Conservation (phyloP, 495 filamentous ascomycete species). For the Xylaria curta region DNA sequence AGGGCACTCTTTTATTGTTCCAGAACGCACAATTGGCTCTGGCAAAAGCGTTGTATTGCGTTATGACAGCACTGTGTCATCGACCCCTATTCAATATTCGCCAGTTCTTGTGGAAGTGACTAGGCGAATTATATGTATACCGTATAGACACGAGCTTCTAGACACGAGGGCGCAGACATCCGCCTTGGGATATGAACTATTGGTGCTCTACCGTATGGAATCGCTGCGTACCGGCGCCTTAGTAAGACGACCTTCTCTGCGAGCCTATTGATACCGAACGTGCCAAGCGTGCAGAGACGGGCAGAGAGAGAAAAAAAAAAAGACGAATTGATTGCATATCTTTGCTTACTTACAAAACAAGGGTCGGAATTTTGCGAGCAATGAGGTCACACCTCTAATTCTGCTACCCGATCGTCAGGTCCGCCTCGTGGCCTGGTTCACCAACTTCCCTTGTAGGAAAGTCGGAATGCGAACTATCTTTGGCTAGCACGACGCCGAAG, state of each 20-base stretch:
- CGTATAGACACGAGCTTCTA: neutral
- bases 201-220: neutral
- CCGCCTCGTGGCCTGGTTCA: slow-evolving; percentile 17
- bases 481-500: neutral
- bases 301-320: neutral
- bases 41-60: neutral
- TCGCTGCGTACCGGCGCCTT: neutral
- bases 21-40: neutral
- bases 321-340: neutral
- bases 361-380: slow-evolving; percentile 9
- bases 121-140: neutral
- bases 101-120: neutral
- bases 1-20: neutral
- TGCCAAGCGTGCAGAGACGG: neutral
- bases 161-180: neutral
- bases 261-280: neutral
- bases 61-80: neutral
- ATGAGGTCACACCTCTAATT: slow-evolving; percentile 14
- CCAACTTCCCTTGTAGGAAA: slow-evolving; percentile 16
- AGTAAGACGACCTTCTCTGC: neutral
- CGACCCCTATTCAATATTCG: neutral
- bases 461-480: slow-evolving; percentile 23
- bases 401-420: slow-evolving; percentile 9
- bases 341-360: slow-evolving; percentile 9
- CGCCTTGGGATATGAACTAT: neutral